These are phyloP conservation scores for Didymella segeticola DNA, from an alignment of 2,329 filamentous ascomycete genomes.

Conservation along the genomic window DNA sequence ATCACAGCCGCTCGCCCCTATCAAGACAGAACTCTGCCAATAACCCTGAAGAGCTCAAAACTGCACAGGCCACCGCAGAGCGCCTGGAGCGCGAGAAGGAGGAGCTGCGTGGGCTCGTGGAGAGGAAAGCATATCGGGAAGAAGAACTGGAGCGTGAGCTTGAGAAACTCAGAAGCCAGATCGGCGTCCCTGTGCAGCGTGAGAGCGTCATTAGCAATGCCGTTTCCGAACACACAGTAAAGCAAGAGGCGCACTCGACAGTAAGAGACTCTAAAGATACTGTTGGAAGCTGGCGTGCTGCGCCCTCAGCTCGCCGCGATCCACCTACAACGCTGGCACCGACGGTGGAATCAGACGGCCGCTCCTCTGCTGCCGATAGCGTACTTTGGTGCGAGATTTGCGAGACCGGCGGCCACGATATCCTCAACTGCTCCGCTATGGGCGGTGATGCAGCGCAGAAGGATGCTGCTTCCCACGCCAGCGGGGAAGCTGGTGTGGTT, in stretches of 20 bases:
- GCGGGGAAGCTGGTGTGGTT: slow-evolving; percentile 41
- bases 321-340: slow-evolving; percentile 64
- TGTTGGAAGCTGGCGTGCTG: slow-evolving; percentile 62
- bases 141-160: slow-evolving; percentile 87
- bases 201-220: slow-evolving; percentile 62
- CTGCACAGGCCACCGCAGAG: slow-evolving; percentile 67
- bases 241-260: slow-evolving; percentile 61
- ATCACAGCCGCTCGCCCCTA: slow-evolving; percentile 40
- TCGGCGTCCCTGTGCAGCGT: slow-evolving; percentile 54
- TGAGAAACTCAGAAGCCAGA: slow-evolving; percentile 60
- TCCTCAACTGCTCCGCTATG: slow-evolving; percentile 92
- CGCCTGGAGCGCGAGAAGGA: slow-evolving; percentile 81
- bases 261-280: slow-evolving; percentile 72
- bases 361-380: slow-evolving; percentile 68
- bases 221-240: slow-evolving; percentile 56
- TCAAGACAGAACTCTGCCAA: slow-evolving; percentile 37
- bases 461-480: slow-evolving; percentile 26
- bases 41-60: slow-evolving; percentile 57
- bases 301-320: slow-evolving; percentile 36
- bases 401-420: slow-evolving; percentile 89
- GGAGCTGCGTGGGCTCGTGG: slow-evolving; percentile 75
- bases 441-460: slow-evolving; percentile 59
- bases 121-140: slow-evolving; percentile 75
- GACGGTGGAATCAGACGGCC: slow-evolving; percentile 72
- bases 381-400: slow-evolving; percentile 93